Base-by-base conservation (phyloP, 2,329 filamentous ascomycete genomes). In the Diplodia seriata region DNA sequence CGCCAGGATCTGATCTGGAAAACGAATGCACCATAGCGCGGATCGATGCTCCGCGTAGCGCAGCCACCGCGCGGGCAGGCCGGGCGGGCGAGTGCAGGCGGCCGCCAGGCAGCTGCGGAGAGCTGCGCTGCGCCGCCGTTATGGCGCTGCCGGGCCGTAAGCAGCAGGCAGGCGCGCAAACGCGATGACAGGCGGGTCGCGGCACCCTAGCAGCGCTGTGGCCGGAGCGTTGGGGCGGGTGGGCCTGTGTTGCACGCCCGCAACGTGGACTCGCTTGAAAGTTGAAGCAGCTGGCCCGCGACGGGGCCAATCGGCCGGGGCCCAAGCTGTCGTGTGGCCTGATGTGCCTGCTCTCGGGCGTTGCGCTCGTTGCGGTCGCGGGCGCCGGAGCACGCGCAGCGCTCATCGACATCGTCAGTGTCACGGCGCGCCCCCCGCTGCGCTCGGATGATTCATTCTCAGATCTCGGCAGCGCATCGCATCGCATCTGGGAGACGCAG, bases 1-100 rank as follows among this genome's bases (percentile, higher is more conserved):
- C 53, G 53, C 53, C 53, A n/a, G 67, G 68, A 72, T 72, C 70
- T 70, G 62, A 72, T 72, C 70, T 70, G 29, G 18, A 50, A 23
- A 38, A 31, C 40, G 38, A 50, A 68, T 67, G 56, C 38, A 65
- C 68, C 64, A 67, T 29, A 20, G 36, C 63, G 64, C 50, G 61
- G 61, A 64, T 64, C 61, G 61, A 20, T 40, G 11, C 31, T 43
- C n/a, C 4, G n/a, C n/a, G 51, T 54, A 54, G 51, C 51, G 51
- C 51, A 26, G 51, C 26, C 26, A 54, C 26, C 51, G 31, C 26
- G 51, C 51, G 26, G 20, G 51, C 51, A 54, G 31, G 51, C 26
- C 51, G 31, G 26, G 14, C 14, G 14, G 20, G 26, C 26, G 26
- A 6, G 26, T 8, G 26, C 26, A 12, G 20, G 18, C 49, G n/a